Base-by-base conservation (phyloP, 2,329 filamentous ascomycete genomes). In the Fusarium torulosum region DNA sequence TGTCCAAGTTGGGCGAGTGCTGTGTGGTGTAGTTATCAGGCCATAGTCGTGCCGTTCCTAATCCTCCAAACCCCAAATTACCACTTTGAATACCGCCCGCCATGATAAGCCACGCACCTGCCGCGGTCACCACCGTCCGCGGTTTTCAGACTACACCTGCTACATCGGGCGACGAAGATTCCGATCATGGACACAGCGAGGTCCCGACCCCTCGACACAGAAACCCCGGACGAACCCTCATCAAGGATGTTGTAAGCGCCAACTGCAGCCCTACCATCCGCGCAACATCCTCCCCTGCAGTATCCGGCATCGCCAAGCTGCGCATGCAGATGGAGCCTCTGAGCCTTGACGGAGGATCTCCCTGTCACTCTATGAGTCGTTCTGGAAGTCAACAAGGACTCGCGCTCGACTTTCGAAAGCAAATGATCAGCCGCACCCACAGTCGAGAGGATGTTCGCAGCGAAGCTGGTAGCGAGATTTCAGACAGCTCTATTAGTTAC, bases 301-400 rank as follows among this genome's bases (percentile, higher is more conserved):
- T 89, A 29, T 90, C 91, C 61, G 94, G 93, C 46, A 94, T 97
- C 72, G 92, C 92, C 74, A 91, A 90, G 72, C 82, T 97, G 74
- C 93, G 93, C 76, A 84, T 90, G 76, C 91, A 96, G 75, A 84
- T 97, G 59, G 94, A 97, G 63, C 88, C 90, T 4, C 82, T 97
- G 53, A 92, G 86, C 73, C 82, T 97, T 15, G 86, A 88, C 64
- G 79, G 74, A 20, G 79, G 79, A 44, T 84, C 88, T 4, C 85
- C 85, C 44, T 83, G 83, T 47, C 86, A 82, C 69, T 88, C 86
- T 33, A 81, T 86, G 73, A 85, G 85, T 20, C 86, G 82, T 67
- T 84, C 79, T 70, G 84, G 82, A 73, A 86, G 83, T 72, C 73
- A 69, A 20, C 71, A 70, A 29, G 74, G 74, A 41, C 64, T 66